Base-by-base conservation (phyloP, 2,329 filamentous ascomycete species). In the Plenodomus lindquistii region DNA sequence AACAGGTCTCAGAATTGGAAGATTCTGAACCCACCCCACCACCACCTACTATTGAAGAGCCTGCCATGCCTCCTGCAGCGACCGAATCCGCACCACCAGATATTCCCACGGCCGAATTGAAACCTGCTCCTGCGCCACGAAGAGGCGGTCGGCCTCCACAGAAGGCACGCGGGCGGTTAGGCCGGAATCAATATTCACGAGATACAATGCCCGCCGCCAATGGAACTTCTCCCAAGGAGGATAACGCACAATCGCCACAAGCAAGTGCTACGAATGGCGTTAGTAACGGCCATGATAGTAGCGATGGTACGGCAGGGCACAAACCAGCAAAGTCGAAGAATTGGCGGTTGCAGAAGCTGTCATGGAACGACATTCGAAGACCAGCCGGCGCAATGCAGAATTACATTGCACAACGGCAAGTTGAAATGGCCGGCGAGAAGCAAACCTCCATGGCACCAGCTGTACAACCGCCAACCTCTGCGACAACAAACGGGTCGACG, bases 381-480 rank as follows among this genome's bases (percentile, higher is more conserved):
- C 86, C 91, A 9, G 90, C 92, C 5, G 84, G 88, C 3, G 88
- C 84, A 17, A 95, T 97, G 67, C 81, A 96, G 50, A 91, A 94
- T 60, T 97, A 93, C 66, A 96, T 97, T 55, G 87, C 88, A 3
- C 85, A 90, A 57, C 93, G 91, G 48, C 91, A 97, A 70, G 80
- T 96, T 6, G 92, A 97, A 65, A 82, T 96, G 73, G 91, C 89
- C 1, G 85, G 83, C 22, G 87, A 71, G 73, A 67, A 75, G 52
- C 52, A 52, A 11, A 50, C 55, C 11, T 46, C 57, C 19, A 40
- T 52, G 9, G 59, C 64, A 18, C 60, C 65, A 21, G 55, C 67
- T 31, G 63, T 69, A 0, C 65, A 66, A 44, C 42, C 57, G 2
- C n/a, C n/a, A 35, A 7, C 60, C 13, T 40, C 50, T 7, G 40